Conservation (phyloP, 148 eudicot genomes). For the Tetragonia tetragonoides region DNA sequence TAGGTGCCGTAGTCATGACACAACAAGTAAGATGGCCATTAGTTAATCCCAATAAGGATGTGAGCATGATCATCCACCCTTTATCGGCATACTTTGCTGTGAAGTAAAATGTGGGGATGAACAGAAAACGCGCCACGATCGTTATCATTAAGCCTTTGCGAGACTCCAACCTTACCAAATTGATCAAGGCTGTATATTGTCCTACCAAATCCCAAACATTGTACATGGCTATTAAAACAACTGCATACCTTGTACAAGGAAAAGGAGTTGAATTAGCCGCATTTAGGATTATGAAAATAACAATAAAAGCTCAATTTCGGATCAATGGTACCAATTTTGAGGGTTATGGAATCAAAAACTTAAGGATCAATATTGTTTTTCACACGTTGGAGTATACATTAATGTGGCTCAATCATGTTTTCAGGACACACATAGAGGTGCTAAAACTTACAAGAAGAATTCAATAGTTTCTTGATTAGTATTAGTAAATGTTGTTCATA, state of each 20-base stretch:
- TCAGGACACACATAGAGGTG: no score
- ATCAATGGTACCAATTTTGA: no score
- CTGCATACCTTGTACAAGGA: conserved; percentile 42
- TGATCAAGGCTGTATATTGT: conserved; percentile 48
- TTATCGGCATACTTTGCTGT: conserved; percentile 76
- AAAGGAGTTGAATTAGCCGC: not conserved
- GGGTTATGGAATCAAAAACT: no score
- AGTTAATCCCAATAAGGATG: conserved; percentile 57
- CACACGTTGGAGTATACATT: no score
- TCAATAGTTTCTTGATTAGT: no score
- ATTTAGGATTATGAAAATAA: not conserved
- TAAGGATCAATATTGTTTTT: no score
- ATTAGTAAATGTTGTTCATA: no score
- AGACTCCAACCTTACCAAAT: conserved; percentile 35
- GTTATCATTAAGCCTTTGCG: conserved; percentile 44
- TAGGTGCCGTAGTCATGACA: conserved; percentile 60
- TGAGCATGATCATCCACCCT: conserved; percentile 79
- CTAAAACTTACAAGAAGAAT: no score
- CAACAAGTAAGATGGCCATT: conserved; percentile 85
- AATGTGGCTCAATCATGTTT: no score
- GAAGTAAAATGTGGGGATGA: conserved; percentile 63
- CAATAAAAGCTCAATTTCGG: no score
- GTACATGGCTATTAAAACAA: conserved; percentile 62
- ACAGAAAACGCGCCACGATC: conserved; percentile 39
- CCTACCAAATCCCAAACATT: conserved; percentile 53